These are phyloP conservation scores for Afroboletus lepidellus DNA, from an alignment of 1,284 basidiomycete genomes.

Conservation along the genomic window DNA sequence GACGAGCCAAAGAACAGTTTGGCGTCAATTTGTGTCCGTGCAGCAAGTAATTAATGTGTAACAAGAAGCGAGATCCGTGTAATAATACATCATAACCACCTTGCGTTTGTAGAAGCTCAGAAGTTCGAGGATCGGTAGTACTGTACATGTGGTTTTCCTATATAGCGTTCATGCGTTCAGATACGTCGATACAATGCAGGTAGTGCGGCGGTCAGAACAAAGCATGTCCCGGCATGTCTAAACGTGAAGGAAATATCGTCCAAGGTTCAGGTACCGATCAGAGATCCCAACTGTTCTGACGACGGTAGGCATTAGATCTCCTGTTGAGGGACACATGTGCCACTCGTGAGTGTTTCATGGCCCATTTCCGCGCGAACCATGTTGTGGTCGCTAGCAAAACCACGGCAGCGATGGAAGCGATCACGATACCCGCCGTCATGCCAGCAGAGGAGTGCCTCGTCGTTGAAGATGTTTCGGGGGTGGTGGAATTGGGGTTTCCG, in stretches of 20 bases:
- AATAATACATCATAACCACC: too few species aligned
- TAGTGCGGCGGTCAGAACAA: neutral
- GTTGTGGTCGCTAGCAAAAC: slow-evolving; percentile 39
- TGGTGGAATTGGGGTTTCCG: slow-evolving; percentile 41
- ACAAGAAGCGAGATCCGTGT: too few species aligned
- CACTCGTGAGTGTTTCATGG: slow-evolving; percentile 30
- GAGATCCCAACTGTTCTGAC: neutral
- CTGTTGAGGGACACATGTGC: neutral
- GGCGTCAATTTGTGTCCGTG: too few species aligned
- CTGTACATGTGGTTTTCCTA: too few species aligned
- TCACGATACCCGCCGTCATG: slow-evolving; percentile 48
- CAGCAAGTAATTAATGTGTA: too few species aligned
- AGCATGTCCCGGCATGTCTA: neutral
- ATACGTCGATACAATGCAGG: neutral
- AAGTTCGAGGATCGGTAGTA: too few species aligned
- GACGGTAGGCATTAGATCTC: slow-evolving; percentile 8
- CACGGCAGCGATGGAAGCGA: slow-evolving; percentile 54
- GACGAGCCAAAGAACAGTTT: too few species aligned
- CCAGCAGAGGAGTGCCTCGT: slow-evolving; percentile 30
- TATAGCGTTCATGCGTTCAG: too few species aligned
- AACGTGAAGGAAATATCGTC: neutral
- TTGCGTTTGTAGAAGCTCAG: too few species aligned
- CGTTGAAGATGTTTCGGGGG: slow-evolving; percentile 14
- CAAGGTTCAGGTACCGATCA: neutral
- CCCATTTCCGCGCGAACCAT: slow-evolving; percentile 54